Conservation (phyloP, 345 rosid species). For the Psidium friedrichsthalianum region DNA sequence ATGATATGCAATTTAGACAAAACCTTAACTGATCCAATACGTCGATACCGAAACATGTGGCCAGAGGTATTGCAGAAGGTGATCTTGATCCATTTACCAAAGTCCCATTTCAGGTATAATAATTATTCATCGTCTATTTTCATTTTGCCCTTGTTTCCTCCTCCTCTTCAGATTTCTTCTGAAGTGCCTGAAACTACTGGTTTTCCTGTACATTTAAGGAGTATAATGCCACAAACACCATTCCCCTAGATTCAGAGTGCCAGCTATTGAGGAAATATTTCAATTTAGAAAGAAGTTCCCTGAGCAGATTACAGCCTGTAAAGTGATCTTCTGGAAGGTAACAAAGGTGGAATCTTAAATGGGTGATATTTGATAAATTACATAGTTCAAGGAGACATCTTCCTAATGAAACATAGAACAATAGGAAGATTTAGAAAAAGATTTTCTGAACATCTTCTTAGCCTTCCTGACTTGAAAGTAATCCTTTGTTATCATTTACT, state of each 20-base stretch:
- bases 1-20: background rate
- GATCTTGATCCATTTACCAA: constrained; percentile 86
- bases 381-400: background rate
- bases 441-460: background rate
- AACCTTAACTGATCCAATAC: constrained; percentile 48
- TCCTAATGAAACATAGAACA: background rate
- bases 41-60: constrained; percentile 54
- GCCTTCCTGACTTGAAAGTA: background rate
- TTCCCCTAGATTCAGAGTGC: background rate
- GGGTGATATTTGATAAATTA: background rate
- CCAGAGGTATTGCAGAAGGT: constrained; percentile 79
- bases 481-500: background rate
- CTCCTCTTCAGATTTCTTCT: background rate
- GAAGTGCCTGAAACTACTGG: background rate
- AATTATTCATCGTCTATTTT: background rate
- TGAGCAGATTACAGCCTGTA: background rate
- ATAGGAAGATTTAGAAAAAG: background rate
- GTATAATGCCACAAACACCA: background rate
- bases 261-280: background rate
- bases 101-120: constrained; percentile 61
- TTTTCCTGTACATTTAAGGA: background rate
- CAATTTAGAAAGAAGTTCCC: background rate
- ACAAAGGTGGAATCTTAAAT: background rate
- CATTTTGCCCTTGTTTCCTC: background rate
- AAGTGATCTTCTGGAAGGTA: background rate